Conservation (phyloP, 208 protist species). For the Leishmania arabica region DNA sequence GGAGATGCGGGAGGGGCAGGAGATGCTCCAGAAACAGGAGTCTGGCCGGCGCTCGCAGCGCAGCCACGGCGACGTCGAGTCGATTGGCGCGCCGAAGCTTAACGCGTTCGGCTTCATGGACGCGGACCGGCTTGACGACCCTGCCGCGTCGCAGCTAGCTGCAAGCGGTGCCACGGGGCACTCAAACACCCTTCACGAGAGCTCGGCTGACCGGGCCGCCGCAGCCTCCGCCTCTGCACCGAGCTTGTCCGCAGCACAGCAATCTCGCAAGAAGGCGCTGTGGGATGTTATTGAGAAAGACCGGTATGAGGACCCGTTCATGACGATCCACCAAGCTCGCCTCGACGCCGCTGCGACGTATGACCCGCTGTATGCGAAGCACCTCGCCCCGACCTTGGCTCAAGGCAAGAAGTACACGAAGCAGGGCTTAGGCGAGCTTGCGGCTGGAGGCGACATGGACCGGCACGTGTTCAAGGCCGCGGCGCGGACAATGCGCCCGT, state of each 20-base stretch:
- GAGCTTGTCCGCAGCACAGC: neutral
- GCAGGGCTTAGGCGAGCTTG: slow-evolving; percentile 64
- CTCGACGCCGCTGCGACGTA: slow-evolving; percentile 76
- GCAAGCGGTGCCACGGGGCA: neutral
- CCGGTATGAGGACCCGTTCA: slow-evolving; percentile 79
- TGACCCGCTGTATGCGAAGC: slow-evolving; percentile 62
- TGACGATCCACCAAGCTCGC: slow-evolving; percentile 82
- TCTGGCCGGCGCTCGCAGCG: slow-evolving; percentile 1
- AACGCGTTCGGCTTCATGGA: slow-evolving; percentile 82
- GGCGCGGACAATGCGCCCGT: slow-evolving; percentile 30
- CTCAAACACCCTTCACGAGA: neutral
- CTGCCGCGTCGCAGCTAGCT: slow-evolving; percentile 3
- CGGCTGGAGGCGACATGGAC: slow-evolving; percentile 77
- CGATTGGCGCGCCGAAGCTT: neutral
- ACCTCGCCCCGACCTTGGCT: slow-evolving; percentile 51
- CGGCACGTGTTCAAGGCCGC: slow-evolving; percentile 58
- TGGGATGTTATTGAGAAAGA: slow-evolving; percentile 66
- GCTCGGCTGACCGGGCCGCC: neutral
- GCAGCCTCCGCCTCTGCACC: neutral
- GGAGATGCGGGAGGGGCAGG: slow-evolving; percentile 75
- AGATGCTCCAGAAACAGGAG: slow-evolving; percentile 47
- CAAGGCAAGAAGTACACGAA: slow-evolving; percentile 71
- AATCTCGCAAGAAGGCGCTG: slow-evolving; percentile 39
- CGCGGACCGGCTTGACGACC: slow-evolving; percentile 36
- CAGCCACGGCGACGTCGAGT: neutral